Evolutionary conservation across 208 protist species (phyloP), one percentile per base, ranked within the genome.

Genomic region (Trypanosoma caninum): DNA sequence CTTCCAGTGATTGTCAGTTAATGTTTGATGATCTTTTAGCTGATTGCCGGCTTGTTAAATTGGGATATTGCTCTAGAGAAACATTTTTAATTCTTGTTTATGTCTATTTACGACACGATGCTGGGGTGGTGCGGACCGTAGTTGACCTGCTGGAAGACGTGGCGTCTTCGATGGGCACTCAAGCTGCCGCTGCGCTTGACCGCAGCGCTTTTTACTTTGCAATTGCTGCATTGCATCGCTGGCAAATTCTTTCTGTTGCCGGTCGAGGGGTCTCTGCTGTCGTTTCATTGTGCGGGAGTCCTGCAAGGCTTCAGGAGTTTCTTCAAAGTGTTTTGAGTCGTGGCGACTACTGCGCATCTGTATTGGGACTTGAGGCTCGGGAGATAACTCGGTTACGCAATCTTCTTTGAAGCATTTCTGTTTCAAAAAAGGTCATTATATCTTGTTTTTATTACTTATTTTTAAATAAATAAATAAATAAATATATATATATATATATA

Each of bases 91-190:
- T 90, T 3, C 74, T 90, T 55, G 71, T 82, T 31, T 84, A 87
- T 67, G 70, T 84, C 28, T 75, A 76, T 38, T 45, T 87, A 1
- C 79, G 84, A 22, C 74, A 83, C 48, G 75, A 72, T 35, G 59
- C 48, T 13, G 76, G 77, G 10, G 71, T 86, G 18, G 30, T 34
- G 4, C 80, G 84, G 27, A 81, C 76, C 1, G 76, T 88, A 2
- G 72, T 74, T 2, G 84, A 91, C 53, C 60, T 91, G 10, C 48
- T 91, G 20, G 84, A 88, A 51, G 84, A 91, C 57, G 76, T 91
- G 9, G 74, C 80, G 2, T 88, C 84, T 0, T 80, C 80, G 0
- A 74, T 91, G 41, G 84, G 84, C 34, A 87, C 80, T 10, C 65
- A 70, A 10, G 84, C 84, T 13, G 84, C 84, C 0, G 78, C 80